Conservation (phyloP, 495 filamentous ascomycete species). For the Haplographium delicatum region DNA sequence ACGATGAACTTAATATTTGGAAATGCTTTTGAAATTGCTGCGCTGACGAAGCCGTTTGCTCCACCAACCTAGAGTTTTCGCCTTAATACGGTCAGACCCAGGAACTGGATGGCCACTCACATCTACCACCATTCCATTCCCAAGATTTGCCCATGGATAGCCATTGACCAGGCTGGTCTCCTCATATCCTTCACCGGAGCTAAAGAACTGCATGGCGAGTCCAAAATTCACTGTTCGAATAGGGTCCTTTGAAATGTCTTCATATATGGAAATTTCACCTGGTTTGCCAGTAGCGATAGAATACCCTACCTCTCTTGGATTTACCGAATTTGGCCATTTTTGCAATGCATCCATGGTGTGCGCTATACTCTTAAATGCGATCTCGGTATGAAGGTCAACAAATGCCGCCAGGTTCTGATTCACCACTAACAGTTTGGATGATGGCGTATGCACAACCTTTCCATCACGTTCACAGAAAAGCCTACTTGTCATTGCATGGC, state of each 20-base stretch:
- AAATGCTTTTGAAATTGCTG: slow-evolving; percentile 27
- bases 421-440: slow-evolving; percentile 14
- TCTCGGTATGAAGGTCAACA: slow-evolving; percentile 13
- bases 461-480: slow-evolving; percentile 43
- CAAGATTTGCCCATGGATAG: slow-evolving; percentile 9
- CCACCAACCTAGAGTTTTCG: slow-evolving; percentile 31
- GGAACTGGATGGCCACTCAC: neutral
- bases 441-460: slow-evolving; percentile 28
- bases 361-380: slow-evolving; percentile 5
- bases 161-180: slow-evolving; percentile 3
- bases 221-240: slow-evolving; percentile 8
- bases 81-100: neutral
- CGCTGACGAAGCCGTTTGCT: slow-evolving; percentile 26
- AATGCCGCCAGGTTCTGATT: slow-evolving; percentile 14
- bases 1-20: slow-evolving; percentile 28
- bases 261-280: neutral
- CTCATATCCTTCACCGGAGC: slow-evolving; percentile 6
- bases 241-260: slow-evolving; percentile 10
- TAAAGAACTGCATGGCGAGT: slow-evolving; percentile 8
- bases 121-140: slow-evolving; percentile 11
- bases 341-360: slow-evolving; percentile 24
- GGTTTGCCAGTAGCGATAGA: slow-evolving; percentile 8
- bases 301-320: slow-evolving; percentile 23
- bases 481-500: slow-evolving; percentile 42
- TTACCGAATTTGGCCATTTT: slow-evolving; percentile 23